A percentile compares a stretch with the other conserved stretches of the same genome.
Evolutionary conservation across 2,329 filamentous ascomycete genomes (phyloP).

Genomic region (Pezicula carpinea): DNA sequence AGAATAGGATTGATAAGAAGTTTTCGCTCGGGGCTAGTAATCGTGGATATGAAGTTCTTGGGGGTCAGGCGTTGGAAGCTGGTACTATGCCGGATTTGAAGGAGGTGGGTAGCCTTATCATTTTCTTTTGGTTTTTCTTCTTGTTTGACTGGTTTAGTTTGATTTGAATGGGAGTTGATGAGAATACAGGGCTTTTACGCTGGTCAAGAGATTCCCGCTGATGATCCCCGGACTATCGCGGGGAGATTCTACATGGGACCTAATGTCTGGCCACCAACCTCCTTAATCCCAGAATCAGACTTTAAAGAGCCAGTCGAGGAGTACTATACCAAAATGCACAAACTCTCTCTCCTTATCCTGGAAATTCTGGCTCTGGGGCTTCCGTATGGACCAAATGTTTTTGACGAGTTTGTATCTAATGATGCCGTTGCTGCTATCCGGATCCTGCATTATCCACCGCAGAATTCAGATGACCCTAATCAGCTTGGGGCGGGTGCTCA

Average conservation of each 20-base stretch:
- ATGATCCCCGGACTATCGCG: conserved; percentile 26
- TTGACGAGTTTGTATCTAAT: conserved; percentile 34
- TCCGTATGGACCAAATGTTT: conserved; percentile 35
- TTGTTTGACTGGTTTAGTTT: background rate
- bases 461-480: conserved; percentile 20
- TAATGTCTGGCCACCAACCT: conserved; percentile 34
- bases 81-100: conserved; percentile 39
- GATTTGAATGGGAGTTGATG: background rate
- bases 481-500: conserved; percentile 35
- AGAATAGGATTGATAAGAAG: conserved; percentile 33
- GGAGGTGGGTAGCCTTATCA: too few species aligned
- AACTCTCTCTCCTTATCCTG: conserved; percentile 32
- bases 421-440: conserved; percentile 36
- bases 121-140: too few species aligned
- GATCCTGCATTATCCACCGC: conserved; percentile 42
- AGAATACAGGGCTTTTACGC: conserved; percentile 29
- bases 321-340: conserved; percentile 34
- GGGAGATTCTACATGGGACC: conserved; percentile 33
- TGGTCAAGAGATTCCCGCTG: conserved; percentile 33
- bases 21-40: conserved; percentile 32
- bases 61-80: conserved; percentile 37
- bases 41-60: conserved; percentile 42
- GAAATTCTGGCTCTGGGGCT: conserved; percentile 35
- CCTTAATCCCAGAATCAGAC: conserved; percentile 23
- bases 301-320: conserved; percentile 33